These are phyloP conservation scores for Cercospora sp. DNA, from an alignment of 2,329 filamentous ascomycete species.

Conservation along the genomic window DNA sequence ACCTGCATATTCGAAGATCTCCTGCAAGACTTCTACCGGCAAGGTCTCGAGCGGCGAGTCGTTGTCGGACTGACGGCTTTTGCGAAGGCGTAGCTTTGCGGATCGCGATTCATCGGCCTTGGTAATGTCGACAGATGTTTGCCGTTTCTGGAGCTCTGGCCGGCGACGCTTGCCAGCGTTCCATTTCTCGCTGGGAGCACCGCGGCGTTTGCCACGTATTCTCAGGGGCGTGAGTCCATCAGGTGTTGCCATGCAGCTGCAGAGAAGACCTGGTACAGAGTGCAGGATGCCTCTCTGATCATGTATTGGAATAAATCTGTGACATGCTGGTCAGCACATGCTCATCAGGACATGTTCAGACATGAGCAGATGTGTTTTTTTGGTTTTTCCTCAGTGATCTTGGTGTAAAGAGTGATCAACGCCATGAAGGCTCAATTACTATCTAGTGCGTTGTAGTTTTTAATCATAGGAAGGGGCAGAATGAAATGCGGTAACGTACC, in stretches of 20 bases:
- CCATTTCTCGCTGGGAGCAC: conserved; percentile 33
- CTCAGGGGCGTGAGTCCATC: conserved; percentile 34
- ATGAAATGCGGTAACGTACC: not conserved
- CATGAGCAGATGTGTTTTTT: not conserved
- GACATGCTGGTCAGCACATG: conserved; percentile 4
- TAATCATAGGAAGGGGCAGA: conserved; percentile 61
- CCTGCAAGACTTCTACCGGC: conserved; percentile 40
- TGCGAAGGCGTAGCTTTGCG: conserved; percentile 1
- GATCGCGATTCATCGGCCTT: conserved; percentile 24
- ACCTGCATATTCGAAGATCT: conserved; percentile 37
- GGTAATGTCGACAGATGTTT: not conserved
- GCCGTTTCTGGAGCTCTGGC: conserved; percentile 22
- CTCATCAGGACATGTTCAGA: not conserved
- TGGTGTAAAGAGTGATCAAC: conserved; percentile 42
- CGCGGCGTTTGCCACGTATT: conserved; percentile 38
- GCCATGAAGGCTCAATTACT: conserved; percentile 41
- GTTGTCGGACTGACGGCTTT: not conserved
- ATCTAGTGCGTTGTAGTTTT: conserved; percentile 60
- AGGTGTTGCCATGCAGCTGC: conserved; percentile 9
- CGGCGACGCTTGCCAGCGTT: conserved; percentile 29
- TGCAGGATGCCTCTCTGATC: not conserved
- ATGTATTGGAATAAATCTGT: not conserved
- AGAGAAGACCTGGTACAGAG: not conserved
- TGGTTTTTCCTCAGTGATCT: conserved; percentile 41
- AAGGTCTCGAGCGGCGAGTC: conserved; percentile 36